Evolutionary conservation across 2,329 filamentous ascomycete species (phyloP), one percentile per base, ranked within the genome.

Genomic region (Aureobasidium sp.): DNA sequence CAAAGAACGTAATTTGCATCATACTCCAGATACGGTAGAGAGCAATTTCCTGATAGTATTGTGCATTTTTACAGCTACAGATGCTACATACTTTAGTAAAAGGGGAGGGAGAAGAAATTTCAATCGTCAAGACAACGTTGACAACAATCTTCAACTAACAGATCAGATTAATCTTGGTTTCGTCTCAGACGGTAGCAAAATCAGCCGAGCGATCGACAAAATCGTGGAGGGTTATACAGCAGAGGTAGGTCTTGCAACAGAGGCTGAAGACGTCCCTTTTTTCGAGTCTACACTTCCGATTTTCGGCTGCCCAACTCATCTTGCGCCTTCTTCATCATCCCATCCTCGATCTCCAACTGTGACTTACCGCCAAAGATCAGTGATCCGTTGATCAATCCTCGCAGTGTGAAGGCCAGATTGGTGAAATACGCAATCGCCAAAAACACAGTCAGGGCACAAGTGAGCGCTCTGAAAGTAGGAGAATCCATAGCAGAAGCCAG

Each of bases 401-500:
- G 27, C 9, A 64, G 15, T 20, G 65, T 65, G 17, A 64, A 65
- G 3, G 46, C 47, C 41, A 59, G 29, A 37, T 64, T 65, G 17
- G 58, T 37, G 26, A 64, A 55, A 23, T 48, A 66, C 2, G 48
- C 44, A 32, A 64, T 32, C 5, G 61, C 51, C 12, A 66, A 26
- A 23, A 63, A 44, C 1, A 65, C 48, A 5, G 61, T 64, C 53
- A 66, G 26, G 4, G 56, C 57, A 26, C 51, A 46, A 6, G 48
- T 47, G 10, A 65, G 17, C 0, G 47, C 64, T 27, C 65, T 58
- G 42, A 65, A 66, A 1, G 59, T 47, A 8, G 63, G 62, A 9
- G 64, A 66, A 51, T 66, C 59, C 62, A 64, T 65, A 17, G 55
- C 37, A 23, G 44, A 61, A 5, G 64, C 57, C 36, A 66, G 42